Percentiles rank a stretch among this genome's conserved stretches.
Conservation (phyloP, 331 rosid genomes). For the Saraca asoca region DNA sequence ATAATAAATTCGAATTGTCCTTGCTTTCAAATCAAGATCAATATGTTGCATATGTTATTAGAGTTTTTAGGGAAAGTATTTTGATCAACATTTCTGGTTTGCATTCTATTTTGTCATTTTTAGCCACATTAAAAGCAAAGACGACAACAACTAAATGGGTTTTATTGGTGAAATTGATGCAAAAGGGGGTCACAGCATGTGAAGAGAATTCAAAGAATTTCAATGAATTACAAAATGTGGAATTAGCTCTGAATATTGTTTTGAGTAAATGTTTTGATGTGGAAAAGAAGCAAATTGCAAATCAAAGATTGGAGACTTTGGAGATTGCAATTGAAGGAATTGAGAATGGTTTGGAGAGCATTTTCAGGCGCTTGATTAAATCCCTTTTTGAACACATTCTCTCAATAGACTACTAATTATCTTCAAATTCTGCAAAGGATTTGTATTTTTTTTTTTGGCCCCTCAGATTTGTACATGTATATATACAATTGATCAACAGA, state of each 20-base stretch:
- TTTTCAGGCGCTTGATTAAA: constrained; percentile 48
- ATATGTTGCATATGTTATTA: constrained; percentile 37
- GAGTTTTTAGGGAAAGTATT: constrained; percentile 44
- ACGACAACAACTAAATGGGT: constrained; percentile 37
- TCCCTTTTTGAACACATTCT: constrained; percentile 46
- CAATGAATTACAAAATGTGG: constrained; percentile 37
- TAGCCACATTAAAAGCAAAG: constrained; percentile 29
- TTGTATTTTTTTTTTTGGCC: no score
- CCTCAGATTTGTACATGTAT: no score
- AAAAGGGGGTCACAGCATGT: constrained; percentile 32
- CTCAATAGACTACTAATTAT: constrained; percentile 31
- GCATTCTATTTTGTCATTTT: constrained; percentile 39
- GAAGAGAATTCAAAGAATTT: constrained; percentile 23
- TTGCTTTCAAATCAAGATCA: constrained; percentile 15
- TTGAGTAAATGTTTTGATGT: constrained; percentile 33
- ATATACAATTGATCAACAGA: no score
- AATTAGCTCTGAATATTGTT: constrained; percentile 31
- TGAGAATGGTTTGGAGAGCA: constrained; percentile 44
- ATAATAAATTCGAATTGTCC: constrained; percentile 20
- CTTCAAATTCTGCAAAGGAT: constrained; percentile 21
- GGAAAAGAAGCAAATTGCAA: constrained; percentile 25
- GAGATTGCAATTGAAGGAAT: constrained; percentile 38
- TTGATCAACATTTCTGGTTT: constrained; percentile 35
- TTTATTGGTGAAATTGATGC: constrained; percentile 42
- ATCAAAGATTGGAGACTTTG: constrained; percentile 36